Evolutionary conservation across 148 eudicot genomes (phyloP).

Genomic region (Rhododendron kiyosumense): DNA sequence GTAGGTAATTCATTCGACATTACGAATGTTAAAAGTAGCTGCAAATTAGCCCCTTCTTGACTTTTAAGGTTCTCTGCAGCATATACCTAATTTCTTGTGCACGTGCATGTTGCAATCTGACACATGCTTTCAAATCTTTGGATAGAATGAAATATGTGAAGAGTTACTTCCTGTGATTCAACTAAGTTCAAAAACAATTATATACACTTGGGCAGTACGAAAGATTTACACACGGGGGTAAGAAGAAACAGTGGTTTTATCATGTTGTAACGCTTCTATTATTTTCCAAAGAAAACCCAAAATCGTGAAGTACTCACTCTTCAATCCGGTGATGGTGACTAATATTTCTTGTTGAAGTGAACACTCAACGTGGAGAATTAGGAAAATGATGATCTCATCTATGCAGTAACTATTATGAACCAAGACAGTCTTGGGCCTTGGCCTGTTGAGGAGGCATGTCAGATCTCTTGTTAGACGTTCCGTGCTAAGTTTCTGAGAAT

Average conservation of each 20-base stretch:
- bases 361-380: neutral
- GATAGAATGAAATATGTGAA: neutral
- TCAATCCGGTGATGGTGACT: neutral
- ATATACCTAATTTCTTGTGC: neutral
- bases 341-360: neutral
- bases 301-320: neutral
- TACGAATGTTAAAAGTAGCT: neutral
- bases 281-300: neutral
- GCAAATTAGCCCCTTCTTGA: neutral
- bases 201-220: neutral
- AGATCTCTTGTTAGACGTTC: neutral
- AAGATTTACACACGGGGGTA: neutral
- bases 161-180: neutral
- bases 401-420: neutral
- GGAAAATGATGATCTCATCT: neutral
- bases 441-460: constrained; percentile 1
- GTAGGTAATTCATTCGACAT: neutral
- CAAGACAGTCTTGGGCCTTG: constrained; percentile 1
- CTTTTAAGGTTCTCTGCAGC: neutral
- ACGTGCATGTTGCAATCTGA: neutral
- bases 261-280: neutral
- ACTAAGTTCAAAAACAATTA: neutral
- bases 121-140: neutral
- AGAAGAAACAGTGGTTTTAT: neutral
- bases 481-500: neutral